Base-by-base conservation (phyloP, 257 asterid species). In the Solanum gandarillasii region DNA sequence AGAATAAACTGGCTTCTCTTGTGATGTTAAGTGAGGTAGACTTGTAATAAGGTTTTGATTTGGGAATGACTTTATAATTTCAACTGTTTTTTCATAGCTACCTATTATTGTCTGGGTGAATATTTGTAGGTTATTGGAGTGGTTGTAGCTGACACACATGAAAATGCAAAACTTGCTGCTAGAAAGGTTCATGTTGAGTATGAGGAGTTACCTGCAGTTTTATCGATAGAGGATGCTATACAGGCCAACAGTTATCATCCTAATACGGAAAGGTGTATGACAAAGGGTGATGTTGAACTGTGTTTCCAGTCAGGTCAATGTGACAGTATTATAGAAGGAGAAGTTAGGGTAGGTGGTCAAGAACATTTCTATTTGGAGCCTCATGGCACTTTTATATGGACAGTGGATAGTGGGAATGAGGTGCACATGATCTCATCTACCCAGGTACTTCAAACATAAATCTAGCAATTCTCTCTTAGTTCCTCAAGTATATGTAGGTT, bases 351-450 rank as follows among this genome's bases (percentile, higher is more conserved):
- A 6, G 99, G 98, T 55, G 99, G 99, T 87, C 99, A 97, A 90
- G 99, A 97, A 90, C 99, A 97, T 90, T 97, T 97, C 93, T 97
- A 97, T 91, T 92, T 97, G 93, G 99, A 97, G 95, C 95, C 99
- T 60, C 86, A 97, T 62, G 91, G 96, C 91, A 95, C 96, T 88
- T 93, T 97, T 84, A 58, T 95, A 87, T 95, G 99, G 99, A 93
- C 98, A 20, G 86, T 89, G 87, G 99, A 97, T 92, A 92, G 98
- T 32, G 99, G 99, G 83, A 95, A 97, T 91, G 99, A 97, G 91
- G 94, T 97, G 88, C 99, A 97, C 85, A 92, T 97, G 98, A 88
- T 97, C 90, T 97, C 99, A 88, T 97, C 99, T 68, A 95, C 99
- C 86, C 99, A 97, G 92, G 99, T 97, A 92, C 55, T 32, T 52